Conservation (phyloP, 805 yeast genomes). For the Candida odintsovae region DNA sequence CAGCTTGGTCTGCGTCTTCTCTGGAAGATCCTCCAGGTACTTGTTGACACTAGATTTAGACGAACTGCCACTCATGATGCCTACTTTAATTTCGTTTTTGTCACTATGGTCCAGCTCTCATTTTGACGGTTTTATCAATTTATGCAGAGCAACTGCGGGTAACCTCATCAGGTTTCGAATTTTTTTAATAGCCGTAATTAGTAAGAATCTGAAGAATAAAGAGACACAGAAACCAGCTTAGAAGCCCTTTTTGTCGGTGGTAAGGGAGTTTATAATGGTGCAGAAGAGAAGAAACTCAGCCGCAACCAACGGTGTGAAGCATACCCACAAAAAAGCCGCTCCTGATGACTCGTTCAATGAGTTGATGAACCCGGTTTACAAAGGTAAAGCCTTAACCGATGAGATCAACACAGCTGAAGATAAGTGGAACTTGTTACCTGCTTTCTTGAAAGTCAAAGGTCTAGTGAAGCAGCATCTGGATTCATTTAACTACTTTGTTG, state of each 20-base stretch:
- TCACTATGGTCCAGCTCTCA: neutral
- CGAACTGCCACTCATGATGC: conserved; percentile 24
- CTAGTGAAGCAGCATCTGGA: conserved; percentile 95
- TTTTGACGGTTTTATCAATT: neutral
- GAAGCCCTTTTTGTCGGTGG: neutral
- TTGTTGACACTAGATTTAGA: conserved; percentile 77
- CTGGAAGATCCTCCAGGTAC: conserved; percentile 86
- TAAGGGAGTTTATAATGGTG: conserved; percentile 11
- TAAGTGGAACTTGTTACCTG: conserved; percentile 95
- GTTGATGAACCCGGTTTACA: conserved; percentile 71
- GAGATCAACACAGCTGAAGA: conserved; percentile 88
- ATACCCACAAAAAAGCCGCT: conserved; percentile 17
- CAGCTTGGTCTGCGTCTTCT: conserved; percentile 73
- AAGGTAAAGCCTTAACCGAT: conserved; percentile 83
- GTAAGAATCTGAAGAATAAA: neutral
- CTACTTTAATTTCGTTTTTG: too few relatives aligned
- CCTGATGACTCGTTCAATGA: conserved; percentile 67
- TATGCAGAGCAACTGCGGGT: conserved; percentile 5
- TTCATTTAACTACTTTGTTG: conserved; percentile 96
- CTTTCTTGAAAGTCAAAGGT: conserved; percentile 92
- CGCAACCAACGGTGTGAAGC: conserved; percentile 4
- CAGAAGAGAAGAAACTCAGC: conserved; percentile 21
- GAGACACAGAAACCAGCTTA: neutral
- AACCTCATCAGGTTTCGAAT: conserved; percentile 7
- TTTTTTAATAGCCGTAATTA: neutral